Base-by-base conservation (phyloP, 108 stramenopile genomes). In the Halocafeteria seosinensis region DNA sequence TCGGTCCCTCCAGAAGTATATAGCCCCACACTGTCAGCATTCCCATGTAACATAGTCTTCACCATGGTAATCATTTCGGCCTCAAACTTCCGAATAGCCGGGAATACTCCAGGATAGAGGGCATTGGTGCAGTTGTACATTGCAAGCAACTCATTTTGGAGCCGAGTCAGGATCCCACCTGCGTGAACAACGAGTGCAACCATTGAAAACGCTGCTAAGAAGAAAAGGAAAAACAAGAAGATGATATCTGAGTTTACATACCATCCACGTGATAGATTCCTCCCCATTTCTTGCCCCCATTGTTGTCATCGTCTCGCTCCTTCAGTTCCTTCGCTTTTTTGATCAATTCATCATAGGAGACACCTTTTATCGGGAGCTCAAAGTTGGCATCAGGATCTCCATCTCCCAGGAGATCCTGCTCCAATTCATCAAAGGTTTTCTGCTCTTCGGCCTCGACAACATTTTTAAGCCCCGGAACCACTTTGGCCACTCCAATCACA, bases 1-100 rank as follows among this genome's bases (percentile, higher is more conserved):
- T 71, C 70, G 29, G 70, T 71, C 1, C 70, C 70, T 1, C 70
- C 70, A 3, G 64, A 65, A 0, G 70, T 52, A 38, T 65, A 30
- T 11, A 65, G 38, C 1, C 65, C 70, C 21, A 4, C 4, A 1
- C 12, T 8, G 28, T 53, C 4, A 31, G 5, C 53, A 23, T 6
- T 17, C 21, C 62, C 52, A 28, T 4, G 3, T 5, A 70, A 33
- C 59, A 66, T 64, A 31, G 12, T 29, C 34, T n/a, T 6, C 31
- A 32, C 50, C 70, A 71, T 71, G 12, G 6, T 9, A 1, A 71
- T 55, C 23, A 65, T 6, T 58, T 71, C 70, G 24, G 63, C 55
- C 30, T 71, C 63, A 26, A 65, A 29, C 64, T 65, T 64, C 28
- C 65, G 64, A 12, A 65, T 30, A 5, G 38, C 21, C 33, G 50